Evolutionary conservation across 176 grass and related monocot species (phyloP).

Genomic region (Oryza rufipogon): DNA sequence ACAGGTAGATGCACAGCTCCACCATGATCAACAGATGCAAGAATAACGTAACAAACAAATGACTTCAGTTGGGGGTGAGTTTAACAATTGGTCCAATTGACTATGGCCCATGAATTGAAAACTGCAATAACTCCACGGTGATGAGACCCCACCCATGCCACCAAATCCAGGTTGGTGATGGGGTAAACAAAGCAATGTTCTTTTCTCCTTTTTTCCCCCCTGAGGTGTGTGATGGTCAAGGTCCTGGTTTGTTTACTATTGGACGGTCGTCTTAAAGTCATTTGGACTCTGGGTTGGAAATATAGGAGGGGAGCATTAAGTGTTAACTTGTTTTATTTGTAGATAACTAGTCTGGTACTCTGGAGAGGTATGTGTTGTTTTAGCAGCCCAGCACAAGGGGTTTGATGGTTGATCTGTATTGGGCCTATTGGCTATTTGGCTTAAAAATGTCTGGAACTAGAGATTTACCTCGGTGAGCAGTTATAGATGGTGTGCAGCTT

Average conservation of each 20-base stretch:
- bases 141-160: constrained; percentile 35
- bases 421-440: background rate
- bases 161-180: constrained; percentile 58
- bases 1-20: constrained; percentile 36
- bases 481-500: background rate
- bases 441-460: constrained; percentile 25
- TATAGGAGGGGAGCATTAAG: background rate
- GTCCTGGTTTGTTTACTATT: constrained; percentile 29
- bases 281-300: constrained; percentile 37
- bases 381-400: background rate
- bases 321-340: background rate
- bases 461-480: constrained; percentile 17
- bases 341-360: constrained; percentile 2
- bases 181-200: constrained; percentile 37
- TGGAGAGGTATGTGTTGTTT: background rate
- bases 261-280: constrained; percentile 14
- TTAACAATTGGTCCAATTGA: constrained; percentile 44
- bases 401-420: background rate
- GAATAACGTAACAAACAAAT: constrained; percentile 37
- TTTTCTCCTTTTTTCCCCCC: background rate
- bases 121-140: constrained; percentile 45
- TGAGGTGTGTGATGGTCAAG: constrained; percentile 25
- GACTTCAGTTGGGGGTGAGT: constrained; percentile 43
- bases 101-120: constrained; percentile 52
- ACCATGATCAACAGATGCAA: constrained; percentile 23